A percentile compares a stretch with the other conserved stretches of the same genome.
Evolutionary conservation across 163 green algal species (phyloP).

Genomic region (Botryococcus braunii): DNA sequence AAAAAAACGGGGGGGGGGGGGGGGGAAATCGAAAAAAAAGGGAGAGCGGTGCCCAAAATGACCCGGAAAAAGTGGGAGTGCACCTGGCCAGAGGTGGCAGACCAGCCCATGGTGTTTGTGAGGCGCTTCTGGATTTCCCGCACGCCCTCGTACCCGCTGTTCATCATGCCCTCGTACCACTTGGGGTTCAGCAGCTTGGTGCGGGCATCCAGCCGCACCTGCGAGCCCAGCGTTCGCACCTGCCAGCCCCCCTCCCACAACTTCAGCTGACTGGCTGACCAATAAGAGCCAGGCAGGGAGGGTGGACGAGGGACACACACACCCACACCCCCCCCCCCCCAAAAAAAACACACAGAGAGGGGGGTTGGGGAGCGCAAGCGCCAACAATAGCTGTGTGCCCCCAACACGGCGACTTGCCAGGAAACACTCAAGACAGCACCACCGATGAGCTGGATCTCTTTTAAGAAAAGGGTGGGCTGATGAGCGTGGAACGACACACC

Average conservation of each 20-base stretch:
- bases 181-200: conserved; percentile 99
- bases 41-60: conserved; percentile 7
- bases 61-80: neutral
- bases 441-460: too few species aligned
- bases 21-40: conserved; percentile 31
- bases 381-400: too few species aligned
- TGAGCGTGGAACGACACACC: too few species aligned
- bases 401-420: too few species aligned
- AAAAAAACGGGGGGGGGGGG: too few species aligned
- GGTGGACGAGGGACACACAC: too few species aligned
- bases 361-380: too few species aligned
- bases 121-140: conserved; percentile 99
- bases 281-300: too few species aligned
- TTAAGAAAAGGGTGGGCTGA: too few species aligned
- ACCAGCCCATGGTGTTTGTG: conserved; percentile 99
- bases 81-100: conserved; percentile 72
- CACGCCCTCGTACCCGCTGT: conserved; percentile 91
- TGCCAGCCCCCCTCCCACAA: conserved; percentile 18
- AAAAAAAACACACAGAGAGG: too few species aligned
- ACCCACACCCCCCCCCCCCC: too few species aligned
- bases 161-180: conserved; percentile 99
- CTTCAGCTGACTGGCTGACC: neutral
- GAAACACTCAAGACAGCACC: too few species aligned
- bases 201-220: conserved; percentile 90
- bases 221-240: conserved; percentile 89